Base-by-base conservation (phyloP, 345 rosid species). In the Eucalyptus pauciflora region DNA sequence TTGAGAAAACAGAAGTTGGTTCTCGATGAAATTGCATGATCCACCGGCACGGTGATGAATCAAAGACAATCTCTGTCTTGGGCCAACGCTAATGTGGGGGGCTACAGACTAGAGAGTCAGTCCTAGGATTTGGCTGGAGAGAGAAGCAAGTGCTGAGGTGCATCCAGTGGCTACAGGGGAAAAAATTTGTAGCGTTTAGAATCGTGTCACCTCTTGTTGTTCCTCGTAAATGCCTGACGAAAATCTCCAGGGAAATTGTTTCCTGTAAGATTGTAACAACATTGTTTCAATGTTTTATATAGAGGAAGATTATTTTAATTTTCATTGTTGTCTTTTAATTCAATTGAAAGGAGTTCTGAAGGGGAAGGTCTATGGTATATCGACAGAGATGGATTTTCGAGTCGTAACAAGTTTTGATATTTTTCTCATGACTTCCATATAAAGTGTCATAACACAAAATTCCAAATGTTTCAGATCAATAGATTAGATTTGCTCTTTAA, bases 361-460 rank as follows among this genome's bases (percentile, higher is more conserved):
- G 69, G 5, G 31, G 69, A 13, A 13, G 3, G 14, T 62, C 15
- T 13, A 27, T 60, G 33, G 15, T 62, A 1, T 13, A 29, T 1
- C 0, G 5, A 52, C 4, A 13, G 7, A 29, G 33, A 62, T 27
- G 69, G 9, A 62, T 27, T 13, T 0, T 62, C 0, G 1, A 3
- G 9, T 62, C 3, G 1, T 62, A 29, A 62, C 15, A 29, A 29
- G 4, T 62, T 14, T 2, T 14, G 5, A 52, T 62, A 62, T 62
- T 62, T 13, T 60, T 62, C 0, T n/a, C 3, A 52, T 62, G 33
- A 13, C 33, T 62, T 7, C 0, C 16, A 13, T 1, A n/a, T 4
- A n/a, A 64, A n/a, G 1, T 64, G 37, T n/a, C 37, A 4, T n/a
- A n/a, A 64, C 18, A 64, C 5, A n/a, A 14, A n/a, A 7, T 64